These are phyloP conservation scores for Sutorius eximius DNA, from an alignment of 1,284 basidiomycete genomes.

Conservation along the genomic window DNA sequence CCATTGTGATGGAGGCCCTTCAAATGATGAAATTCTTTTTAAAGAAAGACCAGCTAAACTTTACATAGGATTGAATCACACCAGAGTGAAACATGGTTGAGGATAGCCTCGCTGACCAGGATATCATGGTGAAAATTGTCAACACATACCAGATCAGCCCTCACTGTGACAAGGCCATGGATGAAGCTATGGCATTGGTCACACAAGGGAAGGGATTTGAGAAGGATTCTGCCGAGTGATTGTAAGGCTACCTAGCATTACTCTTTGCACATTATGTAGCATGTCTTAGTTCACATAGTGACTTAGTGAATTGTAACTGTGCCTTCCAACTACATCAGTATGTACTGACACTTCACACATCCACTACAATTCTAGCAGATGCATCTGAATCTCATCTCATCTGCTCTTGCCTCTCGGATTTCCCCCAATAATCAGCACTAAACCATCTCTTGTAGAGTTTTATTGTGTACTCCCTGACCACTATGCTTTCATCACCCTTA, in stretches of 20 bases:
- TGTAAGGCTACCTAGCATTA: background rate
- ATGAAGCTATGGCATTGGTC: background rate
- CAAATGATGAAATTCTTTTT: background rate
- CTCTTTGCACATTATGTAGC: background rate
- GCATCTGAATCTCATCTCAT: too few species aligned
- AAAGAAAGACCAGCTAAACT: background rate
- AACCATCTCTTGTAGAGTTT: too few species aligned
- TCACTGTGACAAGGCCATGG: background rate
- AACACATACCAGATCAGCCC: background rate
- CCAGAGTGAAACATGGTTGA: background rate
- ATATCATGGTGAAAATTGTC: background rate
- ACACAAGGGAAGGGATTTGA: background rate
- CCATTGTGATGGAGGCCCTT: background rate
- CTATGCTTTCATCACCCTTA: too few species aligned
- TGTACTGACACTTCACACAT: too few species aligned
- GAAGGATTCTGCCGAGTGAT: background rate
- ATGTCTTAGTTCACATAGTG: background rate
- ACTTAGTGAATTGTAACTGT: too few species aligned
- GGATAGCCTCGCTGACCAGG: background rate
- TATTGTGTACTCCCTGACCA: too few species aligned
- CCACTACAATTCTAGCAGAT: too few species aligned
- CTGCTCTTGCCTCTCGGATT: too few species aligned
- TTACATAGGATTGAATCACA: background rate
- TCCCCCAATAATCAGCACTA: too few species aligned
- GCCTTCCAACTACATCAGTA: too few species aligned